These are phyloP conservation scores for Aspergillus eucalypticola DNA, from an alignment of 2,329 filamentous ascomycete species.

Conservation along the genomic window DNA sequence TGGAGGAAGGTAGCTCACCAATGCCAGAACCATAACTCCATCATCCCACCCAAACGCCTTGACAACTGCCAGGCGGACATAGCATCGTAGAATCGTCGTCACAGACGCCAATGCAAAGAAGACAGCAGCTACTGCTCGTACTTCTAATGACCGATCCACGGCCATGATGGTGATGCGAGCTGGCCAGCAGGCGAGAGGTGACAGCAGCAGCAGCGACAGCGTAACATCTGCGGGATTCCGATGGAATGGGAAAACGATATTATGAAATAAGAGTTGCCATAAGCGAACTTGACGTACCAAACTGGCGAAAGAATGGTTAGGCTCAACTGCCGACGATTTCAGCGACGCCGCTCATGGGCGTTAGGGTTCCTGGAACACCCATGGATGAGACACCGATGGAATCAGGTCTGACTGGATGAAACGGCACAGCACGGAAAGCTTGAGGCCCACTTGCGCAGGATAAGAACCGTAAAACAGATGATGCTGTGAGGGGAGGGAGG, in stretches of 20 bases:
- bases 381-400: not conserved
- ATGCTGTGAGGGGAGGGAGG: not conserved
- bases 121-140: slow-evolving; percentile 31
- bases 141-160: slow-evolving; percentile 12
- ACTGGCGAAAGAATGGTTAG: not conserved
- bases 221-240: no score
- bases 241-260: not conserved
- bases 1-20: slow-evolving; percentile 20
- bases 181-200: not conserved
- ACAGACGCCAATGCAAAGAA: slow-evolving; percentile 45
- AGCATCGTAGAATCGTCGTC: slow-evolving; percentile 41
- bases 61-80: slow-evolving; percentile 44
- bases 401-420: not conserved
- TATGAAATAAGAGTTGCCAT: not conserved
- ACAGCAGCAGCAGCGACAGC: not conserved
- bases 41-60: slow-evolving; percentile 42
- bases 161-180: slow-evolving; percentile 11
- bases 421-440: not conserved
- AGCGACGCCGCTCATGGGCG: not conserved
- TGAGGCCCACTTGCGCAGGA: not conserved
- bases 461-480: not conserved
- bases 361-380: not conserved
- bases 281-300: slow-evolving; percentile 4
- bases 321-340: not conserved
- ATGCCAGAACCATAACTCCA: slow-evolving; percentile 32